Conservation (phyloP, 495 filamentous ascomycete species). For the Penicillium parvum region DNA sequence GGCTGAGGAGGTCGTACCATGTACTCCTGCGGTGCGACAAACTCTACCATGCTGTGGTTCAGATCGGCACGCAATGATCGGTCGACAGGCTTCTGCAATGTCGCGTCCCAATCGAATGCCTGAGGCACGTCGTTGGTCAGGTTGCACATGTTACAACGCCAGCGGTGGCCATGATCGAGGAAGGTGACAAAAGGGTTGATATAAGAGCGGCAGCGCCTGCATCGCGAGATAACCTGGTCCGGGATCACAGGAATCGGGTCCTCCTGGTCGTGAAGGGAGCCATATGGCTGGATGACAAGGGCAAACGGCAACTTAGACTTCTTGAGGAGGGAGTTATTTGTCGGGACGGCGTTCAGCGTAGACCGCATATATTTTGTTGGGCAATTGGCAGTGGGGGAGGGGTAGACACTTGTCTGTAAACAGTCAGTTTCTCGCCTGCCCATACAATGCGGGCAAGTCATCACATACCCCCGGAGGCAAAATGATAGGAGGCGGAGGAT, state of each 20-base stretch:
- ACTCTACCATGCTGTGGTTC: conserved; percentile 92
- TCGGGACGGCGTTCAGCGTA: conserved; percentile 88
- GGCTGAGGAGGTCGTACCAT: conserved; percentile 98
- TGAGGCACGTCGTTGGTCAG: conserved; percentile 97
- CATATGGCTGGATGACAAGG: conserved; percentile 93
- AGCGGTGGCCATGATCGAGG: conserved; percentile 93
- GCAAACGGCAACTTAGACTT: conserved; percentile 95
- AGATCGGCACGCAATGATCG: conserved; percentile 85
- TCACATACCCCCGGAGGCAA: conserved; percentile 82
- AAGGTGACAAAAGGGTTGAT: conserved; percentile 98
- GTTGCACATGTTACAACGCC: conserved; percentile 99
- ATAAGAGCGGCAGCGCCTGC: conserved; percentile 90
- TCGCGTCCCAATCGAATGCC: conserved; percentile 96
- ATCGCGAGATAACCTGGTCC: conserved; percentile 95
- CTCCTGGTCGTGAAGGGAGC: conserved; percentile 84
- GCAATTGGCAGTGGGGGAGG: conserved; percentile 89
- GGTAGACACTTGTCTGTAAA: conserved; percentile 78
- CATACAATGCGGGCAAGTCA: not conserved
- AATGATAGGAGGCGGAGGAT: conserved; percentile 87
- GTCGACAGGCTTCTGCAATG: conserved; percentile 83
- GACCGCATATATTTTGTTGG: conserved; percentile 92
- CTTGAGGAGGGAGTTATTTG: conserved; percentile 85
- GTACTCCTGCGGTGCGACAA: conserved; percentile 96
- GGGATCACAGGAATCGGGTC: conserved; percentile 88
- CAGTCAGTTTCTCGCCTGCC: conserved; percentile 24